Conservation (phyloP, 192 early-diverging fungal species). For the Backusella morwellensis region DNA sequence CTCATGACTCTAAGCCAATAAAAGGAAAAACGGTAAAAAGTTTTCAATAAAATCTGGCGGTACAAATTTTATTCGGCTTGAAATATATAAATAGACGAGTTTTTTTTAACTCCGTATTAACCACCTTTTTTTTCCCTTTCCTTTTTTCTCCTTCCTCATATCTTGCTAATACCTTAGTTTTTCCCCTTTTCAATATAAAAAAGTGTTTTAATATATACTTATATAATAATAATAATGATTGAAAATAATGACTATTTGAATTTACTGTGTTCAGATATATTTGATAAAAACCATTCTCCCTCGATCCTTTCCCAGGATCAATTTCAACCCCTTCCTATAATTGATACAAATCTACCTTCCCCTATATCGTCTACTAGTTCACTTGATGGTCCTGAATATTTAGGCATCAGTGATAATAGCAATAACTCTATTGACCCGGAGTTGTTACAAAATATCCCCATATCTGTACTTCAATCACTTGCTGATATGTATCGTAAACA, state of each 20-base stretch:
- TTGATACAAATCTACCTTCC: slow-evolving; percentile 2
- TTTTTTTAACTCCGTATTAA: neutral
- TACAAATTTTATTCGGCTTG: neutral
- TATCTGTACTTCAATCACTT: neutral
- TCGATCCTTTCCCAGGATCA: neutral
- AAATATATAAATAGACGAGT: neutral
- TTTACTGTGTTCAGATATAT: neutral
- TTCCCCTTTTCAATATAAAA: neutral
- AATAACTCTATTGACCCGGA: neutral
- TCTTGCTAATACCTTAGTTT: neutral
- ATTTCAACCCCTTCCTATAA: neutral
- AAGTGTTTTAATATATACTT: neutral
- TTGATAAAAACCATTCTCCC: neutral
- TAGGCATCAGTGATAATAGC: neutral
- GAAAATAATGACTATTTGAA: neutral
- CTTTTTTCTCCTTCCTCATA: neutral
- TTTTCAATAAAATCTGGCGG: neutral
- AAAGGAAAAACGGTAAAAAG: neutral
- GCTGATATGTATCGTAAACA: slow-evolving; percentile 11
- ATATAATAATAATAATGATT: neutral
- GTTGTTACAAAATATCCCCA: neutral
- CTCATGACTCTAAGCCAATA: neutral
- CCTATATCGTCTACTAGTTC: neutral
- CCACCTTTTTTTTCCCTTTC: neutral
- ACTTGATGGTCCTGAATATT: neutral